A percentile compares a stretch with the other conserved stretches of the same genome.
Evolutionary conservation across 306 rosid species (phyloP).

Genomic region (Argentina anserina): DNA sequence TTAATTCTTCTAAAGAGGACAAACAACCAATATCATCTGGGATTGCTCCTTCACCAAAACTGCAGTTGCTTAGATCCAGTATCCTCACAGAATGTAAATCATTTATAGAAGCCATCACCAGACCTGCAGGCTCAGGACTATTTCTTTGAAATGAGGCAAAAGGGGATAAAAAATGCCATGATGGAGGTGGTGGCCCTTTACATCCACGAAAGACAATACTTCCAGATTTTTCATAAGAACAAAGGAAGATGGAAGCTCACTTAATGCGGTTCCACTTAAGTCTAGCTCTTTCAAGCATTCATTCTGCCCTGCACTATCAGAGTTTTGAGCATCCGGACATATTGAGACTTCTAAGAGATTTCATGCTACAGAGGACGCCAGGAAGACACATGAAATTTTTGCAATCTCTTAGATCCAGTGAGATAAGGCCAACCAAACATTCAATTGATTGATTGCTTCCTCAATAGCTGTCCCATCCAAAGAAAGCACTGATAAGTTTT

Average conservation of each 20-base stretch:
- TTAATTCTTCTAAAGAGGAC: not conserved
- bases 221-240: not conserved
- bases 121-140: not conserved
- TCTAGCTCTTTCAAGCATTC: not conserved
- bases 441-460: conserved; percentile 1
- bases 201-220: not conserved
- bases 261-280: not conserved
- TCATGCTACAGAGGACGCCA: not conserved
- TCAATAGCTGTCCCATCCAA: conserved; percentile 14
- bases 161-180: not conserved
- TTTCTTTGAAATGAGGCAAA: not conserved
- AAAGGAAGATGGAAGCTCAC: not conserved
- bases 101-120: not conserved
- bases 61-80: not conserved
- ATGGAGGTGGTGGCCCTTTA: not conserved
- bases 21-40: not conserved
- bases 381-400: not conserved
- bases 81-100: not conserved
- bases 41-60: not conserved
- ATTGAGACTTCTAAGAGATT: conserved; percentile 7
- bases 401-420: conserved; percentile 13
- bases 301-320: not conserved
- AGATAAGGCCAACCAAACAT: not conserved
- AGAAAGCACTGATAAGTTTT: conserved; percentile 3
- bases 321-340: not conserved